Evolutionary conservation across 2,329 filamentous ascomycete genomes (phyloP), one percentile per base, ranked within the genome.

Genomic region (Stemphylium beticola): DNA sequence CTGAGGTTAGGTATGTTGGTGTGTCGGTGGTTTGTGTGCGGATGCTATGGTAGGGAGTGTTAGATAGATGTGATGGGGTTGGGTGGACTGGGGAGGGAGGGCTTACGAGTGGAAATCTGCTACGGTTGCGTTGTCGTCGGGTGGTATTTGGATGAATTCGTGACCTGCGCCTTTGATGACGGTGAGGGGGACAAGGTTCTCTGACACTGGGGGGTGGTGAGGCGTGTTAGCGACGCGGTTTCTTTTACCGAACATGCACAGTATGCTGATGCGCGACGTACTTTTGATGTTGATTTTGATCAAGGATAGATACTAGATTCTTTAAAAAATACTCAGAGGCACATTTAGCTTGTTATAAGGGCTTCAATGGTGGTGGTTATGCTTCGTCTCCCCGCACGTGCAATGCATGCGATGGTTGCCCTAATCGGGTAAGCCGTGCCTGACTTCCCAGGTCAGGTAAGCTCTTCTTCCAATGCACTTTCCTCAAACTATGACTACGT

Each of bases 141-240:
- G 26, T 1, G 61, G 63, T 2, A 66, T 45, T 2, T 53, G 53
- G 14, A 66, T 66, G 38, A 52, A 57, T 31, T 64, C 61, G 20
- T 62, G 54, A 44, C 63, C 61, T 26, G 63, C 63, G 44, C 60
- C 63, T 40, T 66, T 66, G 51, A 64, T 58, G 39, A 66, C 40
- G 15, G 61, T 64, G 22, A 66, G 60, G 24, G 61, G 61, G 12
- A 66, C 57, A n/a, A 62, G 62, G 29, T 24, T 43, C 11, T 31
- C 10, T 20, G 58, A 57, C 57, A 62, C 55, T 56, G 12, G 5
- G 22, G 22, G 22, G 1, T 33, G 3, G 29, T 18, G 32, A 26
- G 17, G 40, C 24, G n/a, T 10, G n/a, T 47, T 34, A 46, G 36
- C 20, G 22, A 22, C 6, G 22, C 22, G 5, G 11, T 37, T 48